Base-by-base conservation (phyloP, 768 basidiomycete species). In the Termitomyces heimii region DNA sequence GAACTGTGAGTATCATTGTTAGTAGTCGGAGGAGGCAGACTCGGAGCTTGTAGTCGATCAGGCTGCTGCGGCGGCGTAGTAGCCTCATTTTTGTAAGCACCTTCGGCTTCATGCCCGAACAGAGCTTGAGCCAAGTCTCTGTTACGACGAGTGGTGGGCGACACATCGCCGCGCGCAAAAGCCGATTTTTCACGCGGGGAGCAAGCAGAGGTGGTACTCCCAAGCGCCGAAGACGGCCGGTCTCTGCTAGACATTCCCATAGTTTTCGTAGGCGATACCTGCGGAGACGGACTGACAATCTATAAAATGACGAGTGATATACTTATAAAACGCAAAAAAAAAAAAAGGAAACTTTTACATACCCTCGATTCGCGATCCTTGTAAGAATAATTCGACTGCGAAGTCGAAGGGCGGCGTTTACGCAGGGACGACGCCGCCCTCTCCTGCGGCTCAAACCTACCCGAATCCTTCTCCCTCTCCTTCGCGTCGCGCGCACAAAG, bases 91-190 rank as follows among this genome's bases (percentile, higher is more conserved):
- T 52, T 50, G 20, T 55, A 48, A 20, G 60, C 64, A 32, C 50
- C 59, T 55, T 68, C 66, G 28, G 53, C 55, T 43, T 80, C 77
- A 18, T 66, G 69, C 18, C 87, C 89, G 63, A 92, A 91, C 42
- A 93, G 72, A 18, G 84, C 85, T 55, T 86, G 85, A 2, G 89
- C 86, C n/a, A 93, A 77, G 65, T 88, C 87, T 61, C 86, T 77
- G 61, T 87, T 85, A 53, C 84, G 79, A 56, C 84, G 83, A 43
- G 83, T 79, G 35, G 78, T 81, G 28, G 75, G 82, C 12, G 77
- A 82, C 18, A 65, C 55, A 54, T 75, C 72, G 55, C 73, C 69
- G 39, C 71, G 64, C 40, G 67, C 63, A 55, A 63, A 43, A 26
- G 57, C 31, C 32, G 64, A 13, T 22, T 48, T 58, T 32, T 58